Percentiles rank a stretch among this genome's conserved stretches.
Evolutionary conservation across 2,329 filamentous ascomycete species (phyloP).

Genomic region (Aspergillus quadricinctus): DNA sequence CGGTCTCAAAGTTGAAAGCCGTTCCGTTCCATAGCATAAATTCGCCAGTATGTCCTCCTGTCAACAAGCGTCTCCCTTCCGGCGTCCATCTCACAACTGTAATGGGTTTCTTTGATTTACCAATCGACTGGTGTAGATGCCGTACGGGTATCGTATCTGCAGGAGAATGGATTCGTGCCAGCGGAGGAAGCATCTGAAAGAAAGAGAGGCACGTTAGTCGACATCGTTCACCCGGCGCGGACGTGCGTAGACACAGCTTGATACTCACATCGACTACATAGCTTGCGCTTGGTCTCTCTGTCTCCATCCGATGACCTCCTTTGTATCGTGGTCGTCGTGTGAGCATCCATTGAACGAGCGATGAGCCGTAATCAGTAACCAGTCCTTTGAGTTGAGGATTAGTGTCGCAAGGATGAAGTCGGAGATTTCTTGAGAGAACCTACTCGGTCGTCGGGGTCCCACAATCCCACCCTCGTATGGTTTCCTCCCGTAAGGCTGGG

Average conservation of each 20-base stretch:
- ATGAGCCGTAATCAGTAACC: conserved; percentile 89
- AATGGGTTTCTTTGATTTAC: conserved; percentile 96
- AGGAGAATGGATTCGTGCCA: conserved; percentile 67
- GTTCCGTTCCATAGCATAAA: conserved; percentile 99
- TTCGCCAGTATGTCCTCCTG: conserved; percentile 91
- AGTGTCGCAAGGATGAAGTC: conserved; percentile 4
- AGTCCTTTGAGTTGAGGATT: conserved; percentile 55
- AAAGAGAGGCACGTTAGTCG: conserved; percentile 5
- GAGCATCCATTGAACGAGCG: conserved; percentile 86
- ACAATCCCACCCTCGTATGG: conserved; percentile 31
- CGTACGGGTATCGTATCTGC: conserved; percentile 90
- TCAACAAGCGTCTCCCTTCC: conserved; percentile 84
- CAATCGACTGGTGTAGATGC: conserved; percentile 94
- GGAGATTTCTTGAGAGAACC: conserved; percentile 8
- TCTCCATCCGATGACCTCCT: conserved; percentile 66
- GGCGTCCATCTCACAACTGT: conserved; percentile 98
- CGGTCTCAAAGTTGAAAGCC: conserved; percentile 98
- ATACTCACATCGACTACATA: conserved; percentile 78
- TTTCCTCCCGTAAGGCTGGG: conserved; percentile 28
- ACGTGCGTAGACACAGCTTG: neutral
- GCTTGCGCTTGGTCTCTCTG: conserved; percentile 79
- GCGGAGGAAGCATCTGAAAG: conserved; percentile 75
- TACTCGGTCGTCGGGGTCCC: conserved; percentile 41
- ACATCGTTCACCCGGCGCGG: conserved; percentile 6
- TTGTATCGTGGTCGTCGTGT: conserved; percentile 73